Percentiles rank a stretch among this genome's conserved stretches.
phyloP scores from a whole-genome alignment of 2,329 filamentous ascomycete genomes.

The Arthrobotrys entomopaga region DNA sequence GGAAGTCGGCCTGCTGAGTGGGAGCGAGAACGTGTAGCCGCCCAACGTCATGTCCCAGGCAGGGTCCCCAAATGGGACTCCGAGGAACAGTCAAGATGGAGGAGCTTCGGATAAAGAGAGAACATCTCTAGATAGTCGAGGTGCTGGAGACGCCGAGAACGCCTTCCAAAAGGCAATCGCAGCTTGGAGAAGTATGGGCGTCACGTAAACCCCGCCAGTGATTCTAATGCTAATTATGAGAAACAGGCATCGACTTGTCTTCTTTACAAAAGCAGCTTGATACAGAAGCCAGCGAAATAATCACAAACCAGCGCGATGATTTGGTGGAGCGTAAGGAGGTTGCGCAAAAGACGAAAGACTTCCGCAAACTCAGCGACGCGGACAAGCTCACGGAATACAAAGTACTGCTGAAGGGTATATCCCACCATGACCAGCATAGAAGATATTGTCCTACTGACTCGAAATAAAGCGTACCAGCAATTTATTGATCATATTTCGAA shows the following conservation, averaged over 20 bases:
- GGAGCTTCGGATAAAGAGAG: slow-evolving; percentile 44
- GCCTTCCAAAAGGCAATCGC: slow-evolving; percentile 97
- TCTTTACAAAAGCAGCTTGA: slow-evolving; percentile 86
- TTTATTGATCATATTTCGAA: slow-evolving; percentile 97
- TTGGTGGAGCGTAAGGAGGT: slow-evolving; percentile 95
- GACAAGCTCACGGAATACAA: slow-evolving; percentile 90
- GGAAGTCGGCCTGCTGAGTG: slow-evolving; percentile 1
- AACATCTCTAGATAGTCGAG: slow-evolving; percentile 35
- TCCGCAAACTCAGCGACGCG: slow-evolving; percentile 89
- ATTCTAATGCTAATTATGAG: slow-evolving; percentile 54
- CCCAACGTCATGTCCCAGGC: slow-evolving; percentile 45
- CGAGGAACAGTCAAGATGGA: slow-evolving; percentile 48
- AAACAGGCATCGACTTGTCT: slow-evolving; percentile 83
- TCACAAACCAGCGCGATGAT: slow-evolving; percentile 92
- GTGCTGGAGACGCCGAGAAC: slow-evolving; percentile 67
- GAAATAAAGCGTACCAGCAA: slow-evolving; percentile 81
- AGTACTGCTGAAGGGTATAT: slow-evolving; percentile 80
- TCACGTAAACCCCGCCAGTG: slow-evolving; percentile 21
- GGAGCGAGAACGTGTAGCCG: slow-evolving; percentile 1
- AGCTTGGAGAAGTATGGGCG: slow-evolving; percentile 84
- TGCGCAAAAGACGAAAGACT: slow-evolving; percentile 99
- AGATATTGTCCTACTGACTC: slow-evolving; percentile 5
- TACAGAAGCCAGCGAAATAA: slow-evolving; percentile 92
- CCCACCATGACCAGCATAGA: background rate
- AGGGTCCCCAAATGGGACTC: slow-evolving; percentile 52